Evolutionary conservation across 106 monocot species (phyloP).

Genomic region (Dendrobium catenatum): DNA sequence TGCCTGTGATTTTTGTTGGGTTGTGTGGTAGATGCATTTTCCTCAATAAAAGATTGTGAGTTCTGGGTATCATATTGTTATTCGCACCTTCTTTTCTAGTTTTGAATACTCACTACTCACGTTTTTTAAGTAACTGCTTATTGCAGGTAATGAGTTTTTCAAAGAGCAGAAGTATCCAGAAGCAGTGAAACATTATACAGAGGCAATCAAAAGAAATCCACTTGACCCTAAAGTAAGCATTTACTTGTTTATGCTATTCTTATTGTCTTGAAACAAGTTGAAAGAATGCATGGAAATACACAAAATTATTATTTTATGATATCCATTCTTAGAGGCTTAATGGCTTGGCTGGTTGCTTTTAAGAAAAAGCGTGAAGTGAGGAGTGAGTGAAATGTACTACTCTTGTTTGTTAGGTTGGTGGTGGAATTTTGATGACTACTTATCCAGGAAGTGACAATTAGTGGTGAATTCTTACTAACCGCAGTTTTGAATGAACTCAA

Average conservation of each 20-base stretch:
- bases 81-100: not conserved
- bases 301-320: not conserved
- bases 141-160: conserved; percentile 82
- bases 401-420: not conserved
- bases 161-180: conserved; percentile 90
- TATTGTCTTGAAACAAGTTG: not conserved
- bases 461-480: no score
- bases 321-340: not conserved
- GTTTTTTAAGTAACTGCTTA: not conserved
- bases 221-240: conserved; percentile 63
- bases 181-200: conserved; percentile 85
- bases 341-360: not conserved
- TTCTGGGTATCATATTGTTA: not conserved
- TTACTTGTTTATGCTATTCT: not conserved
- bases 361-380: not conserved
- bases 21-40: no score
- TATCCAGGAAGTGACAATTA: no score
- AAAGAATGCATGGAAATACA: not conserved
- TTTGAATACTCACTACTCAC: not conserved
- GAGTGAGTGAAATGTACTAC: not conserved
- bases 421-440: no score
- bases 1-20: no score
- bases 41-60: not conserved
- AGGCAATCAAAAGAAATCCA: conserved; percentile 92
- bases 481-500: no score